phyloP scores from a whole-genome alignment of 257 asterid genomes.

The Echites panduratus region DNA sequence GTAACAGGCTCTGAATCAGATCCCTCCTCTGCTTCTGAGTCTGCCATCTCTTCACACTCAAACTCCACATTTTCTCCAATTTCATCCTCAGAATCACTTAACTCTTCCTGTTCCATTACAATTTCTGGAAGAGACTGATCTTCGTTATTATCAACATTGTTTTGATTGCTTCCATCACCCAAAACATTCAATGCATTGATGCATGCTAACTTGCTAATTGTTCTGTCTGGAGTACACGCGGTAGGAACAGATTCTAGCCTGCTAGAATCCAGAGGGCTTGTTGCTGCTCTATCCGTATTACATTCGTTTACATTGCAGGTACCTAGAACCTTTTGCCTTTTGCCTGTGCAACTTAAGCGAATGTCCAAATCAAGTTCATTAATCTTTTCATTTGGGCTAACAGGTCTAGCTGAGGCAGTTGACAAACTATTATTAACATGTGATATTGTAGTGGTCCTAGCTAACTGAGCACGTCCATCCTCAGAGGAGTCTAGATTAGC shows the following conservation, averaged over 20 bases:
- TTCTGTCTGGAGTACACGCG: slow-evolving; percentile 29
- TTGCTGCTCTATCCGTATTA: slow-evolving; percentile 17
- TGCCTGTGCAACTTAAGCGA: slow-evolving; percentile 54
- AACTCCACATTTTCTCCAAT: slow-evolving; percentile 84
- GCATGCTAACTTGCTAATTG: slow-evolving; percentile 27
- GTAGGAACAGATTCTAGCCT: slow-evolving; percentile 18
- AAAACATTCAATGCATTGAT: slow-evolving; percentile 28
- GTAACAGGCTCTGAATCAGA: slow-evolving; percentile 54
- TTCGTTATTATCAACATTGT: slow-evolving; percentile 24
- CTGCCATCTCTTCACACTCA: slow-evolving; percentile 97
- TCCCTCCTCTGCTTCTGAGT: slow-evolving; percentile 76
- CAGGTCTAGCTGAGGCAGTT: slow-evolving; percentile 32
- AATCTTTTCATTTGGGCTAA: slow-evolving; percentile 33
- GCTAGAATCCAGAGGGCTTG: slow-evolving; percentile 20
- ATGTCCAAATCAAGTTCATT: slow-evolving; percentile 68
- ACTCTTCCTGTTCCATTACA: slow-evolving; percentile 97
- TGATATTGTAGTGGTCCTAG: slow-evolving; percentile 20
- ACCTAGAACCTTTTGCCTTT: slow-evolving; percentile 33
- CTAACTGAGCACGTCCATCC: slow-evolving; percentile 27
- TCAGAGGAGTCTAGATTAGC: slow-evolving; percentile 31
- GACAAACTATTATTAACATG: slow-evolving; percentile 25
- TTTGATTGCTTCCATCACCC: slow-evolving; percentile 34
- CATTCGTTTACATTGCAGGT: slow-evolving; percentile 23
- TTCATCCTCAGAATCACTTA: slow-evolving; percentile 96
- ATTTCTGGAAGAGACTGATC: slow-evolving; percentile 63